Evolutionary conservation across 2,329 filamentous ascomycete genomes (phyloP), one percentile per base, ranked within the genome.

Genomic region (Calonectria multiphialidica): DNA sequence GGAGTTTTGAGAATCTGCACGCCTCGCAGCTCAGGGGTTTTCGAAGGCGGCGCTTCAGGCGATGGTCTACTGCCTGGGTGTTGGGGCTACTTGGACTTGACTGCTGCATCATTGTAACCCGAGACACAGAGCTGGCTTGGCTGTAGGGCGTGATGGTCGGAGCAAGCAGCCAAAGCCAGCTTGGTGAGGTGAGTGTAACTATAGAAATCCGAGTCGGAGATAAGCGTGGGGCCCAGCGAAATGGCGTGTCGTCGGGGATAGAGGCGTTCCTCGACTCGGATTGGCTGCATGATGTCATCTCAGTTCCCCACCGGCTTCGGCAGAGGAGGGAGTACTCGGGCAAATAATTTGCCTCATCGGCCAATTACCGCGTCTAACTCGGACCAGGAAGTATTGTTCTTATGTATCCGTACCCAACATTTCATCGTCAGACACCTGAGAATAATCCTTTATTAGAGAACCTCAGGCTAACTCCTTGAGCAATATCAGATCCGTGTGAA

Each of bases 11-110:
- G 13, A 37, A 18, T 9, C 53, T 57, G 53, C 53, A 57, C 5
- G 53, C 53, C n/a, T 57, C 53, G 15, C 53, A 57, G 33, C 53
- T 57, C 53, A 57, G n/a, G 33, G 53, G 53, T 25, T 37, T 57
- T 37, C 53, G 53, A 16, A 37, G 33, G 33, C 53, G 53, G 33
- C 53, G 53, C 33, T 37, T 57, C 33, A 37, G n/a, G 6, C 12
- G 15, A 21, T 15, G 28, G 28, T 57, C 53, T 4, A 23, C 33
- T 2, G n/a, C 53, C 15, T 37, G 33, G 7, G 2, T 16, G 23
- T 57, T 16, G 13, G 33, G n/a, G 8, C 33, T 57, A 12, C 4
- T 23, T 7, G 53, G 53, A 37, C 53, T 57, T 57, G 53, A 35
- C 13, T 57, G 53, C 53, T 57, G 53, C 53, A 37, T 37, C 6